These are phyloP conservation scores for Chlorociboria aeruginascens DNA, from an alignment of 495 filamentous ascomycete genomes.

Conservation along the genomic window DNA sequence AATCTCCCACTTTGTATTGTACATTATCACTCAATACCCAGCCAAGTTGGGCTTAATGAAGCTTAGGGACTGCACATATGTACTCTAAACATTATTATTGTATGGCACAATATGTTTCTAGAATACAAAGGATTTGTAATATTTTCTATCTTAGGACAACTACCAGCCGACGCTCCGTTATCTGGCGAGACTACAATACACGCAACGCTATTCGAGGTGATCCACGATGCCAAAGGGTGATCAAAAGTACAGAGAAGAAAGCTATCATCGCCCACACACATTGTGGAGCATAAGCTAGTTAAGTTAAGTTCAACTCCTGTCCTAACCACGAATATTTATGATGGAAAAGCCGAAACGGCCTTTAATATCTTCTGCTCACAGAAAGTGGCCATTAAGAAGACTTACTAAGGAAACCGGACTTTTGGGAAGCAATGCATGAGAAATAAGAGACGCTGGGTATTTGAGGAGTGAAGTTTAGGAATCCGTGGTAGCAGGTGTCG, in stretches of 20 bases:
- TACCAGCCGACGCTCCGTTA: slow-evolving; percentile 13
- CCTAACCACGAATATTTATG: slow-evolving; percentile 18
- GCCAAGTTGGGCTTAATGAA: too few species aligned
- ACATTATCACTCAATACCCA: too few species aligned
- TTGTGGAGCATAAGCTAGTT: slow-evolving; percentile 19
- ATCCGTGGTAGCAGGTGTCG: slow-evolving; percentile 34
- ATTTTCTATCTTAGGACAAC: slow-evolving; percentile 19
- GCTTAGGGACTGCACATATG: not conserved
- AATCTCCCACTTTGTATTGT: too few species aligned
- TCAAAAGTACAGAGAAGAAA: slow-evolving; percentile 20
- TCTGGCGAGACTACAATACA: slow-evolving; percentile 21
- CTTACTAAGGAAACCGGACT: slow-evolving; percentile 19
- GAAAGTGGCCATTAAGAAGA: slow-evolving; percentile 22
- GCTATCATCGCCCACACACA: slow-evolving; percentile 17
- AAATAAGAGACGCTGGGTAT: slow-evolving; percentile 10
- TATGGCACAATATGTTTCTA: not conserved
- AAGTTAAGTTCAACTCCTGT: slow-evolving; percentile 19
- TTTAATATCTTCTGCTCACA: slow-evolving; percentile 12
- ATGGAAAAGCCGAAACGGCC: slow-evolving; percentile 14
- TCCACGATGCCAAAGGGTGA: slow-evolving; percentile 16
- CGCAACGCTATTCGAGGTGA: slow-evolving; percentile 19
- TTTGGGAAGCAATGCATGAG: slow-evolving; percentile 13
- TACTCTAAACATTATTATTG: not conserved
- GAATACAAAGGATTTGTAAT: slow-evolving; percentile 11
- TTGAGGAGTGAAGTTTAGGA: slow-evolving; percentile 25